Percentiles rank a stretch among this genome's conserved stretches.
Conservation (phyloP, 257 asterid genomes). For the Capsicum rhomboideum region DNA sequence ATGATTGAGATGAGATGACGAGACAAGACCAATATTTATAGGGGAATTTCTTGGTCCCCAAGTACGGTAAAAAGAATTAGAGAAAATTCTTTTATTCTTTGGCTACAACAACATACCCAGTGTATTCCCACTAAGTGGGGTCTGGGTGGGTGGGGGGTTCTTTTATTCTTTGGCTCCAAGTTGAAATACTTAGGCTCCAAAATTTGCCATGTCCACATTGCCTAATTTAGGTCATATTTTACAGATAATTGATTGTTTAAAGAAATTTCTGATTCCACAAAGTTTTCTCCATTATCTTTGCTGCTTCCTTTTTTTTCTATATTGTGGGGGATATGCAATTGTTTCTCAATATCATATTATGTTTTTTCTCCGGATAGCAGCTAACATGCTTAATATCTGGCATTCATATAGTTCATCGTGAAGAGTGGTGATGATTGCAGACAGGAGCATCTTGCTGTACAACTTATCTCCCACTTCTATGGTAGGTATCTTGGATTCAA, state of each 20-base stretch:
- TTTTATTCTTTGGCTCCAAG: too few species aligned
- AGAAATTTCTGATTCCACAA: neutral
- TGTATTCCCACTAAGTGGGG: too few species aligned
- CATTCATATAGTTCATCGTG: slow-evolving; percentile 26
- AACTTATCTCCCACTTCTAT: slow-evolving; percentile 48
- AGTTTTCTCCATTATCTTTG: neutral
- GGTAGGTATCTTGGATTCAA: slow-evolving; percentile 22
- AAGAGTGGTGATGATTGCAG: slow-evolving; percentile 55
- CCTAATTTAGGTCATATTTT: too few species aligned
- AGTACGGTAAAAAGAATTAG: too few species aligned
- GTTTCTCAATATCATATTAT: neutral
- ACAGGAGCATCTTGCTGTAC: slow-evolving; percentile 56
- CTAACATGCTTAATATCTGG: neutral
- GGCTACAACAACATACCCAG: too few species aligned
- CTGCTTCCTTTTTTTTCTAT: neutral
- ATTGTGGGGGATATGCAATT: neutral
- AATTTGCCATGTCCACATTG: too few species aligned
- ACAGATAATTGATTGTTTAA: neutral
- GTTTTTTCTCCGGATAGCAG: neutral
- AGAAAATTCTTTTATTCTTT: too few species aligned
- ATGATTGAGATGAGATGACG: too few species aligned
- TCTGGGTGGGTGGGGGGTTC: too few species aligned
- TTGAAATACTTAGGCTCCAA: too few species aligned
- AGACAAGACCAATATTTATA: too few species aligned
- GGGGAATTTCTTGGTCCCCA: too few species aligned